Evolutionary conservation across 1,284 basidiomycete species (phyloP).

Genomic region (Leccinum pallidistipes): DNA sequence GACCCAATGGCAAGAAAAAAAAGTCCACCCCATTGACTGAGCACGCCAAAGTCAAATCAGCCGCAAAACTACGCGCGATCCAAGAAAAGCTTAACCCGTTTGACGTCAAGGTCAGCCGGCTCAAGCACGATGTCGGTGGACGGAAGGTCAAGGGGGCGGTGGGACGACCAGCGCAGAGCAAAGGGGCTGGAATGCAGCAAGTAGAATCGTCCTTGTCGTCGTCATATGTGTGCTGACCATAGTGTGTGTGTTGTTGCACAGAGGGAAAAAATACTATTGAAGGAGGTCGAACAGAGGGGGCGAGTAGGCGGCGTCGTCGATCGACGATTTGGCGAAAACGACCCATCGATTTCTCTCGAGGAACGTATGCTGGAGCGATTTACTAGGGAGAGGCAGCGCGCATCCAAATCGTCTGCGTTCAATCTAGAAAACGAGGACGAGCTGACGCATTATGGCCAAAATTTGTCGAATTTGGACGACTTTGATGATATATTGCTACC

Average conservation of each 20-base stretch:
- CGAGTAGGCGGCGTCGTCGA: conserved; percentile 91
- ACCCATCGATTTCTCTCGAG: conserved; percentile 88
- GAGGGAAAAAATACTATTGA: conserved; percentile 86
- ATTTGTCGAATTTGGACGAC: conserved; percentile 81
- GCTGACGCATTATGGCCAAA: conserved; percentile 93
- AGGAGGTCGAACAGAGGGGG: conserved; percentile 79
- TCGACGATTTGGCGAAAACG: conserved; percentile 94
- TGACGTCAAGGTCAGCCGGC: conserved; percentile 86
- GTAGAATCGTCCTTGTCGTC: conserved; percentile 45
- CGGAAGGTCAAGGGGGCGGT: conserved; percentile 81
- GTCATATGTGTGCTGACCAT: conserved; percentile 15
- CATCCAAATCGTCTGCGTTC: conserved; percentile 81
- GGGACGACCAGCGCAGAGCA: conserved; percentile 83
- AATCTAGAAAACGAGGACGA: conserved; percentile 91
- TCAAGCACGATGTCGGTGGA: conserved; percentile 92
- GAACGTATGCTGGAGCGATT: conserved; percentile 98
- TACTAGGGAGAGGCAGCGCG: conserved; percentile 83
- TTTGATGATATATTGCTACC: conserved; percentile 79
- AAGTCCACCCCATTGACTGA: conserved; percentile 58
- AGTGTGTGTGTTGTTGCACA: conserved; percentile 31
- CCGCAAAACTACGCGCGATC: conserved; percentile 83
- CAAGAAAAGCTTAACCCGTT: conserved; percentile 89
- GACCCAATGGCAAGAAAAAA: conserved; percentile 67
- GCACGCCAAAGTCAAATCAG: conserved; percentile 77
- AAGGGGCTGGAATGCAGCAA: conserved; percentile 88